A percentile compares a stretch with the other conserved stretches of the same genome.
These are phyloP conservation scores for Coffea eugenioides DNA, from an alignment of 257 asterid genomes.

Conservation along the genomic window DNA sequence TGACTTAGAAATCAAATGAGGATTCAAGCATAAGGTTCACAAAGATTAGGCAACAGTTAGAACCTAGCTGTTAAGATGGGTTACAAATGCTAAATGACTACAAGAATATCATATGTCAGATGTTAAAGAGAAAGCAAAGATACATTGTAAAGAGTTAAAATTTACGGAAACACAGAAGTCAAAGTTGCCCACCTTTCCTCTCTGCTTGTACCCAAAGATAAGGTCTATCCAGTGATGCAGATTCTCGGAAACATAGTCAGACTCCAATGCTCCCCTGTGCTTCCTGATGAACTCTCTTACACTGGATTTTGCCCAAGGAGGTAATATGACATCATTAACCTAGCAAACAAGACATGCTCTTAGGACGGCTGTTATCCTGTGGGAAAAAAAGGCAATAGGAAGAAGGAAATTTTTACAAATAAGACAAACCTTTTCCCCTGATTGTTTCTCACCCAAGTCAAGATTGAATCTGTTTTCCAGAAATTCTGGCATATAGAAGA, in stretches of 20 bases:
- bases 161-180: background rate
- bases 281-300: slow-evolving; percentile 82
- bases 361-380: background rate
- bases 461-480: slow-evolving; percentile 83
- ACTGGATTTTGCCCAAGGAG: slow-evolving; percentile 97
- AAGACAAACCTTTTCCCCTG: slow-evolving; percentile 91
- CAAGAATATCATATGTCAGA: background rate
- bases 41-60: background rate
- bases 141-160: background rate
- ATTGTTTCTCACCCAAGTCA: slow-evolving; percentile 99
- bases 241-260: slow-evolving; percentile 92
- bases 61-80: background rate
- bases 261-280: slow-evolving; percentile 98
- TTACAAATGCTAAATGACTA: background rate
- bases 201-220: slow-evolving; percentile 89
- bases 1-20: background rate
- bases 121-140: background rate
- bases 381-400: background rate
- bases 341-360: slow-evolving; percentile 32
- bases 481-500: slow-evolving; percentile 94
- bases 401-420: slow-evolving; percentile 5
- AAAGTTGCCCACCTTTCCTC: slow-evolving; percentile 80
- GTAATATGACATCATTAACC: slow-evolving; percentile 92
- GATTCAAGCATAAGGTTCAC: background rate
- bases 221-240: slow-evolving; percentile 99